Evolutionary conservation across 148 eudicot genomes (phyloP), one percentile per base, ranked within the genome.

Genomic region (Fagopyrum tataricum): DNA sequence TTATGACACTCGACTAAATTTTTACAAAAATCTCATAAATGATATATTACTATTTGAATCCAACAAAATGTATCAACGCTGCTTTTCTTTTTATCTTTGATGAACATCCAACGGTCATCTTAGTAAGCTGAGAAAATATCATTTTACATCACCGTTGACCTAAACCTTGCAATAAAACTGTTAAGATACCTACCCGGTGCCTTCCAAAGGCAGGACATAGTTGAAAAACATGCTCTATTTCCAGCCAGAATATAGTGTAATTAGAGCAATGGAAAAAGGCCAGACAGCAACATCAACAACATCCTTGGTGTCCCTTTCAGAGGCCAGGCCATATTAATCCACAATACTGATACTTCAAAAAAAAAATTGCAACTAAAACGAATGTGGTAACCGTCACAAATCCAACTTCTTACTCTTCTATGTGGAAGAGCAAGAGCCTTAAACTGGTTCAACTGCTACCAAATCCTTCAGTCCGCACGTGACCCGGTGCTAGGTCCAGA

Each of bases 401-500:
- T 51, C 56, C 56, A 51, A 48, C 52, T 51, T 51, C 56, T 51
- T 51, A n/a, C 56, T 51, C 56, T 51, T 20, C 56, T 51, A 51
- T 51, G 18, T 51, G 56, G 56, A 51, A 51, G 20, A 51, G 56
- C 20, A 20, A 2, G 20, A 13, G 15, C 18, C 56, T 51, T 17
- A 44, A 67, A 73, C n/a, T 51, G 56, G 14, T 47, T 11, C 14
- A 47, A 47, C 51, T 47, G 51, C 24, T 10, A 20, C 42, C 24
- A 44, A n/a, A 49, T n/a, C 13, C 42, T 69, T 82, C 74, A 82
- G 75, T 82, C 85, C 41, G 82, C 78, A 20, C 85, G 85, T 56
- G 73, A 46, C 21, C 80, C 79, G 53, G 73, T 74, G 73, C 78
- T 70, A 61, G 82, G 56, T n/a, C 70, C 79, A 44, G 78, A 80